phyloP scores from a whole-genome alignment of 2,329 filamentous ascomycete species.

The Fusarium guadeloupense region DNA sequence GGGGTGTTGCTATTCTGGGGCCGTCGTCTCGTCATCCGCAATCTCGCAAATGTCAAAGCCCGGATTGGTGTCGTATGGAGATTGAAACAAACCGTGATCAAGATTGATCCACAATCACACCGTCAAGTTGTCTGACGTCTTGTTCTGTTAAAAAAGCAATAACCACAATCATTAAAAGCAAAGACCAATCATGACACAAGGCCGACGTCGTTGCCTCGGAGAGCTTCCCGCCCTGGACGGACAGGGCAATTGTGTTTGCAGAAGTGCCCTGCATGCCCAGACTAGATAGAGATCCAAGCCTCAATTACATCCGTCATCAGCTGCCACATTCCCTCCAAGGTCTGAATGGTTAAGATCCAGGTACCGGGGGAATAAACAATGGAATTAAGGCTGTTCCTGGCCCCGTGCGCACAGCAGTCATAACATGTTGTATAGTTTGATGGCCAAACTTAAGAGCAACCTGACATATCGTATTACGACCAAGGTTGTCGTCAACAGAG shows the following conservation, averaged over 20 bases:
- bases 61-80: neutral
- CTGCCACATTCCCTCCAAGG: slow-evolving; percentile 20
- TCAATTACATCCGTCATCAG: slow-evolving; percentile 41
- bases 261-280: slow-evolving; percentile 23
- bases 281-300: slow-evolving; percentile 37
- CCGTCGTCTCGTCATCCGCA: slow-evolving; percentile 1
- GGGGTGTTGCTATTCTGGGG: slow-evolving; percentile 9
- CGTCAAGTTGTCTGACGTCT: slow-evolving; percentile 7
- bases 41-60: neutral
- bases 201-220: slow-evolving; percentile 23
- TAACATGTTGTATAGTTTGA: neutral
- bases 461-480: neutral
- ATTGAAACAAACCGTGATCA: slow-evolving; percentile 20
- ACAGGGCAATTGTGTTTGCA: slow-evolving; percentile 24
- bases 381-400: slow-evolving; percentile 28
- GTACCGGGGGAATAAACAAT: slow-evolving; percentile 20
- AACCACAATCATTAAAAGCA: slow-evolving; percentile 3
- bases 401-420: slow-evolving; percentile 24
- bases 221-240: slow-evolving; percentile 13
- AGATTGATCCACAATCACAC: slow-evolving; percentile 12
- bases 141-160: slow-evolving; percentile 20
- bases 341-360: slow-evolving; percentile 13
- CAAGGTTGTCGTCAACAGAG: neutral
- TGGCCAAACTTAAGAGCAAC: neutral
- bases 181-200: slow-evolving; percentile 11